Evolutionary conservation across 129 eudicot species (phyloP), one percentile per base, ranked within the genome.

Genomic region (Helianthus tuberosus): DNA sequence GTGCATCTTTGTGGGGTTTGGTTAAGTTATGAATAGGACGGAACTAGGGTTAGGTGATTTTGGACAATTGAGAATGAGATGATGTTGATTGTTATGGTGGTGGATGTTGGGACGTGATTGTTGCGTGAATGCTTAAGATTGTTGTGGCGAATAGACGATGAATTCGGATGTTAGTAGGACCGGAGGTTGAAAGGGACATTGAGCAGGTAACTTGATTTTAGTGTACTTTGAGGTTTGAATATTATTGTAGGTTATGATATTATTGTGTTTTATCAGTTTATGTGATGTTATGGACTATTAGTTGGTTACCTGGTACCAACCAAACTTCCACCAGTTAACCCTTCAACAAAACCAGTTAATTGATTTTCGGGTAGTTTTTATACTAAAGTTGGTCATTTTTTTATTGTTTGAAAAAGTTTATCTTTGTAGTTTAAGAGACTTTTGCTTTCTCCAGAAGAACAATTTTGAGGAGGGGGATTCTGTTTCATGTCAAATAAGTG

Each of bases 161-260:
- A 77, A 77, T 71, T 82, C 82, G 59, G 86, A 82, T 82, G 82
- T 51, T 72, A 77, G 65, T 48, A 77, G 86, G 74, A 67, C 79
- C 16, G 86, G 82, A 46, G 86, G 86, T 72, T 23, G 86, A 82
- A 82, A 35, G 86, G 29, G 86, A 82, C 52, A 72, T 82, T 32
- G 86, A 82, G 77, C 86, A 82, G 82, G 86, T 82, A 72, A 36
- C 50, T 55, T 17, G 10, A 6, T 53, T 58, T 27, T 32, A 27
- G 44, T 29, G 0, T 12, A 1, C 11, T 32, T 32, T 60, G 17
- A 11, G 17, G 4, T 60, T 60, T 5, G 14, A n/a, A 57, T 57
- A 14, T 57, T 57, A 10, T 23, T 57, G 14, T 20, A 20, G 12
- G 5, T 38, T 38, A 38, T 39, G 27, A 5, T 58, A 57, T 57